Evolutionary conservation across 306 rosid species (phyloP).

Genomic region (Pterocarpus macrocarpus): DNA sequence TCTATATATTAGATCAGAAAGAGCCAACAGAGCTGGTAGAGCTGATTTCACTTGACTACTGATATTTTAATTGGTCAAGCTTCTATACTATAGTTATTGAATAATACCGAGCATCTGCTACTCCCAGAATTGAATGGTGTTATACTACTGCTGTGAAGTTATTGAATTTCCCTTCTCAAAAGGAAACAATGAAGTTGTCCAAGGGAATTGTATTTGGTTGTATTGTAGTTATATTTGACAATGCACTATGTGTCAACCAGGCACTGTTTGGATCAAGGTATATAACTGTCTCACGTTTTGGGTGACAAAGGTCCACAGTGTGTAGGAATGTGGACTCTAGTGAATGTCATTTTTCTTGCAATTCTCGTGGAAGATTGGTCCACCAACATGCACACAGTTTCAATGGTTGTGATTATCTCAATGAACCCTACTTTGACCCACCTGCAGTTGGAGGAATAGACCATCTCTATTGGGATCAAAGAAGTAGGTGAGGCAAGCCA

Average conservation of each 20-base stretch:
- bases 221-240: constrained; percentile 39
- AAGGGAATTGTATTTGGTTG: not conserved
- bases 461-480: constrained; percentile 77
- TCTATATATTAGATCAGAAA: not conserved
- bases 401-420: constrained; percentile 65
- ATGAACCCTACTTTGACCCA: constrained; percentile 75
- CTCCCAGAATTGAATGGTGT: constrained; percentile 13
- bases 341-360: constrained; percentile 53
- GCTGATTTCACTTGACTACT: constrained; percentile 4
- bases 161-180: constrained; percentile 29
- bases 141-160: constrained; percentile 2
- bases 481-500: constrained; percentile 71
- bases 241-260: constrained; percentile 53
- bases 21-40: not conserved
- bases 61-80: not conserved
- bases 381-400: constrained; percentile 59
- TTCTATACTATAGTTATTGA: not conserved
- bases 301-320: constrained; percentile 52
- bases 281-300: constrained; percentile 47
- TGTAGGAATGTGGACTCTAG: constrained; percentile 59
- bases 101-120: constrained; percentile 13
- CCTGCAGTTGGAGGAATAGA: constrained; percentile 81
- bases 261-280: constrained; percentile 52
- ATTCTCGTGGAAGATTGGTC: constrained; percentile 47
- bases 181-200: not conserved